Conservation (phyloP, 2,329 filamentous ascomycete genomes). For the Colletotrichum sp. region DNA sequence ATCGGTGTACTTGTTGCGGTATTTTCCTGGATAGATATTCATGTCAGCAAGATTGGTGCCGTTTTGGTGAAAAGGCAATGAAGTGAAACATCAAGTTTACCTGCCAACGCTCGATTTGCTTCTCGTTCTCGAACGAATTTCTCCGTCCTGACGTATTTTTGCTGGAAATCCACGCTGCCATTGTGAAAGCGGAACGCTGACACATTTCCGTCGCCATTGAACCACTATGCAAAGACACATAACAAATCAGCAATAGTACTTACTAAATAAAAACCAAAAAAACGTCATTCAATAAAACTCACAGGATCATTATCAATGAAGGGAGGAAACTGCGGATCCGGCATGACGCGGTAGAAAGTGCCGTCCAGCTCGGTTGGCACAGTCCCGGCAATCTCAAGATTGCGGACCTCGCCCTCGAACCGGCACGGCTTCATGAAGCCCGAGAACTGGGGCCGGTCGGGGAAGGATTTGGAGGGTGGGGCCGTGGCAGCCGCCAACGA, state of each 20-base stretch:
- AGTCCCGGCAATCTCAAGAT: slow-evolving; percentile 24
- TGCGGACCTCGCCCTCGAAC: slow-evolving; percentile 19
- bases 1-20: slow-evolving; percentile 44
- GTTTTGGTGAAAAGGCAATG: background rate
- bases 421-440: slow-evolving; percentile 20
- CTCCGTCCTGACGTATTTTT: slow-evolving; percentile 43
- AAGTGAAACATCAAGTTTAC: background rate
- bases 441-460: slow-evolving; percentile 18
- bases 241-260: background rate
- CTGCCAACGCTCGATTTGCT: slow-evolving; percentile 30
- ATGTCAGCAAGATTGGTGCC: too few relatives aligned
- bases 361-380: slow-evolving; percentile 28
- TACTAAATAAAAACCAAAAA: background rate
- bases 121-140: slow-evolving; percentile 41
- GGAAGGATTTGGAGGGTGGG: background rate
- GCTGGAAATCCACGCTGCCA: slow-evolving; percentile 36
- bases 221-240: slow-evolving; percentile 30
- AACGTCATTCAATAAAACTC: background rate
- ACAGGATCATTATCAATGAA: slow-evolving; percentile 12
- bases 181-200: slow-evolving; percentile 39
- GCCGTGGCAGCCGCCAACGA: background rate
- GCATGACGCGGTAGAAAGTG: slow-evolving; percentile 40
- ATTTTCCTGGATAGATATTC: slow-evolving; percentile 34
- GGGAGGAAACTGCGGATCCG: slow-evolving; percentile 42
- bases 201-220: slow-evolving; percentile 46